A percentile compares a stretch with the other conserved stretches of the same genome.
Conservation (phyloP, 1,284 basidiomycete species). For the Ustilago hordei region DNA sequence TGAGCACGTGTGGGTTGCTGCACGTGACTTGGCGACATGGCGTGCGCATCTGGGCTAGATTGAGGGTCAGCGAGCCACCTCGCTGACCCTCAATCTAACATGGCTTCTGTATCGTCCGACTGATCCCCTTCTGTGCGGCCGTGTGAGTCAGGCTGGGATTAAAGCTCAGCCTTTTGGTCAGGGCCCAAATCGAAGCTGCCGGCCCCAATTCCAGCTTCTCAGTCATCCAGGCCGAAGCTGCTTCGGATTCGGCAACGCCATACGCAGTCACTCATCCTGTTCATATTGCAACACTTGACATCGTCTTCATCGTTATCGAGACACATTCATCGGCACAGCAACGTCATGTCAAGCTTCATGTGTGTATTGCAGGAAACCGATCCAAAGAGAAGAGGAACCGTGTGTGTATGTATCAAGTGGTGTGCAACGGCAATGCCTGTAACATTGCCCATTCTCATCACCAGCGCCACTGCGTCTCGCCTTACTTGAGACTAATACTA, state of each 20-base stretch:
- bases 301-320: too few species aligned
- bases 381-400: background rate
- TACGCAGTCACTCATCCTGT: background rate
- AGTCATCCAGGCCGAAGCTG: background rate
- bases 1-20: too few species aligned
- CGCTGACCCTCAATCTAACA: too few species aligned
- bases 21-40: too few species aligned
- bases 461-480: background rate
- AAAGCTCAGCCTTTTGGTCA: background rate
- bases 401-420: background rate
- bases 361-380: background rate
- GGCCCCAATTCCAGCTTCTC: background rate
- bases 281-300: too few species aligned
- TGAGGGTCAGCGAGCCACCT: too few species aligned
- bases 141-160: too few species aligned
- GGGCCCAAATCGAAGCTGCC: background rate
- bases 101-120: too few species aligned
- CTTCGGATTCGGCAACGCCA: conserved; percentile 1
- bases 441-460: background rate
- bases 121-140: too few species aligned
- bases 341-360: background rate
- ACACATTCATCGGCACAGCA: too few species aligned
- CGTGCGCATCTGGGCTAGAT: too few species aligned
- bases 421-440: background rate
- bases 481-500: conserved; percentile 51